Evolutionary conservation across 306 rosid genomes (phyloP), one percentile per base, ranked within the genome.

Genomic region (Malus sieversii): DNA sequence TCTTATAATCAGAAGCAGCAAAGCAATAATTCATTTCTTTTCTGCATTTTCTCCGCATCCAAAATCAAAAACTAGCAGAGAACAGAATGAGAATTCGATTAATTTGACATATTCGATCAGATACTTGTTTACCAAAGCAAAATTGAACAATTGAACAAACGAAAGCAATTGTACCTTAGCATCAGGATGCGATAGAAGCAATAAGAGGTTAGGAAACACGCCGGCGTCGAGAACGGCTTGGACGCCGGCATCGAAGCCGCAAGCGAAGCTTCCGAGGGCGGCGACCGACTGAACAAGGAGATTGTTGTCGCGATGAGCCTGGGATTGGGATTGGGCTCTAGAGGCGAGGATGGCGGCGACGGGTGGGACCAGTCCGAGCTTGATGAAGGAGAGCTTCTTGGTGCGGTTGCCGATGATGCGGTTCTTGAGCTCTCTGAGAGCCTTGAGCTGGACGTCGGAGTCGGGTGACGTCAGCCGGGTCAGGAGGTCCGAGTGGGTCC

Each of bases 331-430:
- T 22, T 75, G 71, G 59, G 82, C 76, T 10, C 78, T 48, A 64
- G 82, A 71, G 72, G 86, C 78, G 68, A 92, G 88, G 69, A 92
- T 78, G 10, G 84, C 77, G 32, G 97, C 89, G 51, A 89, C 90
- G 29, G 88, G 77, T 5, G 97, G 96, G 45, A 92, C 97, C 10
- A 85, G 82, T 18, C 96, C 99, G 46, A 92, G 93, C 85, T 92
- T 89, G 87, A 95, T 77, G 86, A 85, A 95, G 58, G 86, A 86
- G 51, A 92, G 89, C 86, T 92, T 95, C 86, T 89, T 92, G 22
- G 99, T 95, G n/a, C 96, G 97, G 83, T 95, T 95, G 2, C 97
- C 97, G 81, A 95, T 95, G 83, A 95, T 92, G 84, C 83, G 91
- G 71, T 95, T 95, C 84, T 95, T 95, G 59, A 95, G 86, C 79